Conservation (phyloP, 2,329 filamentous ascomycete genomes). For the Aspergillus aculeatus region DNA sequence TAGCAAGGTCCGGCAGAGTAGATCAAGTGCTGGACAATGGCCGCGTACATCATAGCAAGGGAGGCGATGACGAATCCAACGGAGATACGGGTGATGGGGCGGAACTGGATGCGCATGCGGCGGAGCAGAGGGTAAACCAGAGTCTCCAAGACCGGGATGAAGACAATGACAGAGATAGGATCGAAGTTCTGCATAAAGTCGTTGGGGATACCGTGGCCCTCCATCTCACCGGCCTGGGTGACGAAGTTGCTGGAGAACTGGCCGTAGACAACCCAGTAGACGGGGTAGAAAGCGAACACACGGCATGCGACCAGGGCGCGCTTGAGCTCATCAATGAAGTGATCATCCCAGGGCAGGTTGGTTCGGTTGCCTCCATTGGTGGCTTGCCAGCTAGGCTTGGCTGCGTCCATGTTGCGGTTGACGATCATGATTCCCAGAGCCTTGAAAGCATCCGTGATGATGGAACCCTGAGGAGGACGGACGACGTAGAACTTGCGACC, state of each 20-base stretch:
- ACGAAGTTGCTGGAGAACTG: conserved; percentile 68
- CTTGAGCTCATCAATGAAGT: conserved; percentile 71
- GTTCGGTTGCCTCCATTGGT: conserved; percentile 47
- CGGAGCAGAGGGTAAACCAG: conserved; percentile 69
- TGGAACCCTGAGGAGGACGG: conserved; percentile 58
- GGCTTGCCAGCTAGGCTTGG: conserved; percentile 65
- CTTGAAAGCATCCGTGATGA: conserved; percentile 66
- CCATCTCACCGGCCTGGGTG: conserved; percentile 63
- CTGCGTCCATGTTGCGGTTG: conserved; percentile 57
- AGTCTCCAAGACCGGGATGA: conserved; percentile 69
- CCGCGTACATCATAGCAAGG: conserved; percentile 61
- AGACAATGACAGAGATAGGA: conserved; percentile 71
- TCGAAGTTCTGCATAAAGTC: conserved; percentile 75
- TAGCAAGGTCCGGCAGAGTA: conserved; percentile 56
- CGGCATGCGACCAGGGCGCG: conserved; percentile 66
- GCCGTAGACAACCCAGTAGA: conserved; percentile 68
- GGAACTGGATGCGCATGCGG: conserved; percentile 64
- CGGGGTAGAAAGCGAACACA: conserved; percentile 69
- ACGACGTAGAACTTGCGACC: conserved; percentile 48
- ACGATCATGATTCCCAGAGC: conserved; percentile 56
- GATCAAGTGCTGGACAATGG: conserved; percentile 57
- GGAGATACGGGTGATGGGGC: conserved; percentile 73
- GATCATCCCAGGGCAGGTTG: conserved; percentile 62
- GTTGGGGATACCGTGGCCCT: conserved; percentile 70
- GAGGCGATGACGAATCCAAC: conserved; percentile 66